Evolutionary conservation across 257 asterid genomes (phyloP).

Genomic region (Solanum okadae): DNA sequence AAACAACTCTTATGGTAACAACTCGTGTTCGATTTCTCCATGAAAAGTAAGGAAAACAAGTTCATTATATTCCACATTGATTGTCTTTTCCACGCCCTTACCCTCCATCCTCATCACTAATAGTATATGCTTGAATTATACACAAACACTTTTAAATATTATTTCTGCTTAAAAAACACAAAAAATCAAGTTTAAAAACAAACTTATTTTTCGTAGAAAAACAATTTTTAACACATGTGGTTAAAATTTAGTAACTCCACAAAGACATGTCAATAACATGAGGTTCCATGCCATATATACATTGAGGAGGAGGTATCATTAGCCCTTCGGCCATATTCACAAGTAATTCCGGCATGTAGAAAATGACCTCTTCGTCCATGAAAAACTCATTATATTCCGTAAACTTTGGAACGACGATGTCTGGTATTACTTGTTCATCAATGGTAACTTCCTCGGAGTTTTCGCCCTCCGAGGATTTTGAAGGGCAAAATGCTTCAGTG

Average conservation of each 20-base stretch:
- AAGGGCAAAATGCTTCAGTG: slow-evolving; percentile 33
- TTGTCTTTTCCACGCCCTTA: neutral
- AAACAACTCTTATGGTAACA: too few species aligned
- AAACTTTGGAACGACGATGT: too few species aligned
- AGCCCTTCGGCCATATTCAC: slow-evolving; percentile 43
- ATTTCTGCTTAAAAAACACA: neutral
- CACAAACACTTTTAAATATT: too few species aligned
- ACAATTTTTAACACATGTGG: neutral
- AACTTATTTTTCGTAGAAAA: neutral
- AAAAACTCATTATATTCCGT: neutral
- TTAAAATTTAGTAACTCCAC: neutral
- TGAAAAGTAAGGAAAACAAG: neutral
- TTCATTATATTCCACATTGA: neutral
- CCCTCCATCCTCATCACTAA: too few species aligned
- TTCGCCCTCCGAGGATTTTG: neutral
- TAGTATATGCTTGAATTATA: too few species aligned
- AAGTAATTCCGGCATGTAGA: slow-evolving; percentile 35
- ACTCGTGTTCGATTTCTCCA: too few species aligned
- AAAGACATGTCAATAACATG: neutral
- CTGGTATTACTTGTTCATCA: too few species aligned
- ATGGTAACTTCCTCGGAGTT: neutral
- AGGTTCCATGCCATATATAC: neutral
- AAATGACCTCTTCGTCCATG: slow-evolving; percentile 37
- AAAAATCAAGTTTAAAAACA: neutral
- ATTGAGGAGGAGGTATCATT: slow-evolving; percentile 20